A percentile compares a stretch with the other conserved stretches of the same genome.
These are phyloP conservation scores for Aspergillus cejpii DNA, from an alignment of 2,329 filamentous ascomycete species.

Conservation along the genomic window DNA sequence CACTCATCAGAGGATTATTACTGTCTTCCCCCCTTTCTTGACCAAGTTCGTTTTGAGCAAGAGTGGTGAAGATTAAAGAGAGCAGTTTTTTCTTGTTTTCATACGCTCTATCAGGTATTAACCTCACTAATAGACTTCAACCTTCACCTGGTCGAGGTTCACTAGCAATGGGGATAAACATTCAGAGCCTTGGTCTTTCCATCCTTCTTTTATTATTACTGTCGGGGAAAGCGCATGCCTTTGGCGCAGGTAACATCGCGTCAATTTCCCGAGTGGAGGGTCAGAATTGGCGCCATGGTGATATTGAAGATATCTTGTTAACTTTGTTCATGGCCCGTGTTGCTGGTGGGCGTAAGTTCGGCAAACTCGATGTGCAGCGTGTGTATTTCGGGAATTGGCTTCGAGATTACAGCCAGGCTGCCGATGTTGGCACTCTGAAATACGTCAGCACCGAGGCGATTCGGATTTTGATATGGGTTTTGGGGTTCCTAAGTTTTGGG, in stretches of 20 bases:
- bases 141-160: background rate
- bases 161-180: constrained; percentile 17
- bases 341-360: constrained; percentile 71
- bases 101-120: too few species aligned
- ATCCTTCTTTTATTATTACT: constrained; percentile 57
- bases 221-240: constrained; percentile 63
- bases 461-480: constrained; percentile 76
- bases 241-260: constrained; percentile 84
- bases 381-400: constrained; percentile 98
- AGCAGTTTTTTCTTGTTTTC: too few species aligned
- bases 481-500: constrained; percentile 84
- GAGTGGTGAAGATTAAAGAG: too few species aligned
- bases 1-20: too few species aligned
- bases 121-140: too few species aligned
- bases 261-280: constrained; percentile 74
- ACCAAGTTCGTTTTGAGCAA: too few species aligned
- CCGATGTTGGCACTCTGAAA: constrained; percentile 89
- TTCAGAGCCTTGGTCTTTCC: constrained; percentile 25
- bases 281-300: constrained; percentile 81
- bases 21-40: too few species aligned
- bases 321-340: constrained; percentile 60
- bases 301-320: constrained; percentile 87
- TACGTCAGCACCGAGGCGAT: constrained; percentile 85
- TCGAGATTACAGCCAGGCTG: constrained; percentile 85
- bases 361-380: constrained; percentile 77